Evolutionary conservation across 2,329 filamentous ascomycete species (phyloP).

Genomic region (Trichophyton verrucosum): DNA sequence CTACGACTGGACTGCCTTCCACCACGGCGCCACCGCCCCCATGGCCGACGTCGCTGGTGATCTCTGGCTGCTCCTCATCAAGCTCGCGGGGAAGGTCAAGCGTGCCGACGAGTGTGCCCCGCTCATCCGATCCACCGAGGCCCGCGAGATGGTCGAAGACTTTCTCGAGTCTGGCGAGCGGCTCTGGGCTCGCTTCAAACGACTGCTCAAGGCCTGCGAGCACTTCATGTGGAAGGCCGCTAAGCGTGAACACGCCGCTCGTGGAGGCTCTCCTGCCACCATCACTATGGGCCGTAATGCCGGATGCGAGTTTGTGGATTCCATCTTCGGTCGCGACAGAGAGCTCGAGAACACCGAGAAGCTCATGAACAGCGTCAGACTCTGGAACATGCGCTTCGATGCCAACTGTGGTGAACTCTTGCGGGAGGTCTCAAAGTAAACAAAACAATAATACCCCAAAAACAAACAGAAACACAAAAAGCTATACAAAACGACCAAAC

Average conservation of each 20-base stretch:
- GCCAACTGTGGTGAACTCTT: constrained; percentile 91
- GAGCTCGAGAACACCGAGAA: constrained; percentile 83
- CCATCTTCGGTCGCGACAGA: constrained; percentile 82
- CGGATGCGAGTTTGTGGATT: constrained; percentile 89
- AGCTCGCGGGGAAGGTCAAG: constrained; percentile 88
- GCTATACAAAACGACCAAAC: no score
- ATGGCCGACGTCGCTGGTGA: constrained; percentile 88
- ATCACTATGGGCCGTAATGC: constrained; percentile 78
- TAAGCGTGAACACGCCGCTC: constrained; percentile 56
- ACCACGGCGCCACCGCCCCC: constrained; percentile 66
- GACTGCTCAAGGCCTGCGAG: constrained; percentile 82
- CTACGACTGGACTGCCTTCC: constrained; percentile 97
- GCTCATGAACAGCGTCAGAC: constrained; percentile 75
- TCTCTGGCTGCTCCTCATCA: constrained; percentile 87
- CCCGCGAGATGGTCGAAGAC: constrained; percentile 70
- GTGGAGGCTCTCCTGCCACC: constrained; percentile 24
- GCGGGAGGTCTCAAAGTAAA: not conserved
- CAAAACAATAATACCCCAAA: no score
- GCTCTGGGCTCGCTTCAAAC: constrained; percentile 71
- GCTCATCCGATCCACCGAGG: constrained; percentile 59
- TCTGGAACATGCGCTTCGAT: constrained; percentile 90
- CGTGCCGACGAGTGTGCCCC: constrained; percentile 66
- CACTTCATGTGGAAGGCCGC: constrained; percentile 86
- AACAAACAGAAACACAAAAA: no score
- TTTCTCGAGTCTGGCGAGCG: constrained; percentile 84